Conservation (phyloP, 352 stramenopile species). For the Globisporangium middletonii region DNA sequence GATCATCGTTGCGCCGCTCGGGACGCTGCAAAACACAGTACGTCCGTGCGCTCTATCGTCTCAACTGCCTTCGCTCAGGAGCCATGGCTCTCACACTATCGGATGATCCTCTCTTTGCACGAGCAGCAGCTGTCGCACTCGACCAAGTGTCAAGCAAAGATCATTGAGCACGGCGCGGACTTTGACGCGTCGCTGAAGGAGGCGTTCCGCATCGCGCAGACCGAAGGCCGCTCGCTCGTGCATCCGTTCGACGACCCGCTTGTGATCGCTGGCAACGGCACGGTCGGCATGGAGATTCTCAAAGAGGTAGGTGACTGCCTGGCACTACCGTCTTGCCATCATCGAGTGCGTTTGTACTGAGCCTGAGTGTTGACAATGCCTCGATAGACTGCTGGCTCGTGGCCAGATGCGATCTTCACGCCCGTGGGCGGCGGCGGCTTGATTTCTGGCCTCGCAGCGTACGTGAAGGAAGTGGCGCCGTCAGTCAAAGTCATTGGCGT, state of each 20-base stretch:
- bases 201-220: conserved; percentile 86
- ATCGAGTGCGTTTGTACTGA: neutral
- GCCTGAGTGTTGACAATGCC: conserved; percentile 1
- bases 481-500: conserved; percentile 95
- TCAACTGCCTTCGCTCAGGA: neutral
- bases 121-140: conserved; percentile 26
- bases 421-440: conserved; percentile 96
- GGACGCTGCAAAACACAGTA: conserved; percentile 92
- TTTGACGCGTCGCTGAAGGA: conserved; percentile 95
- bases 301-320: conserved; percentile 39
- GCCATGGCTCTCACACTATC: conserved; percentile 15
- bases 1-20: conserved; percentile 95
- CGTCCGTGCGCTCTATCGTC: conserved; percentile 1
- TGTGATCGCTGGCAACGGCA: conserved; percentile 97
- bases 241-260: conserved; percentile 97
- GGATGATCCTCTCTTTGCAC: neutral
- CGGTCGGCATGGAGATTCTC: conserved; percentile 93
- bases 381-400: conserved; percentile 67
- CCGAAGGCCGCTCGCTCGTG: conserved; percentile 92
- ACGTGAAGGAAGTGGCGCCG: conserved; percentile 76
- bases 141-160: conserved; percentile 76
- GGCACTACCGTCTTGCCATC: conserved; percentile 1
- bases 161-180: conserved; percentile 94
- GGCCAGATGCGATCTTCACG: conserved; percentile 95
- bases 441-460: conserved; percentile 94